phyloP scores from a whole-genome alignment of 805 yeast species.

The Sporopachydermia lactativora region DNA sequence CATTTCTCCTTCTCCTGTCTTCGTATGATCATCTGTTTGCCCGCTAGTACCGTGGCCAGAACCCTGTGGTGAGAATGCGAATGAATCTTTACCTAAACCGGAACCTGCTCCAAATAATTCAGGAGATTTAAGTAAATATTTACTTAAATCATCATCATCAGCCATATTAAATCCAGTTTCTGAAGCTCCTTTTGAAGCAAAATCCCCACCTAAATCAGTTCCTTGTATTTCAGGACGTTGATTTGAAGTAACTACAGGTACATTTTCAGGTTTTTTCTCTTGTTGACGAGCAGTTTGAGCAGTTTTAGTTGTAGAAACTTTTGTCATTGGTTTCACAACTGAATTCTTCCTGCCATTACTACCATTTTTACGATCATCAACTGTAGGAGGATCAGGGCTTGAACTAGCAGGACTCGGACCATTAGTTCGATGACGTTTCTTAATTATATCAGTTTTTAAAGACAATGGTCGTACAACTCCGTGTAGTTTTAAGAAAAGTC shows the following conservation, averaged over 20 bases:
- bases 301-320: not conserved
- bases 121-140: constrained; percentile 1
- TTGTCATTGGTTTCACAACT: not conserved
- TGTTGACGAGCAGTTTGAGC: not conserved
- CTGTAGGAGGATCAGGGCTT: constrained; percentile 4
- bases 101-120: not conserved
- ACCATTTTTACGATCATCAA: constrained; percentile 3
- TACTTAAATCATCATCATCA: not conserved
- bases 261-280: not conserved
- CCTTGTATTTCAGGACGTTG: not conserved
- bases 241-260: not conserved
- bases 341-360: constrained; percentile 1
- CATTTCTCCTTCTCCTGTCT: constrained; percentile 3
- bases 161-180: not conserved
- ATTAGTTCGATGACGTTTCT: constrained; percentile 60
- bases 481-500: constrained; percentile 78
- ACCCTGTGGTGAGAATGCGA: constrained; percentile 4
- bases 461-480: constrained; percentile 93
- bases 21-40: constrained; percentile 2
- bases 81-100: not conserved
- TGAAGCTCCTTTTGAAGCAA: not conserved
- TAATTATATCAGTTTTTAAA: constrained; percentile 82
- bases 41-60: constrained; percentile 2
- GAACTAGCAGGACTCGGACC: constrained; percentile 4
- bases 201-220: not conserved